Percentiles rank a stretch among this genome's conserved stretches.
These are phyloP conservation scores for Anisodus tanguticus DNA, from an alignment of 257 asterid species.

Conservation along the genomic window DNA sequence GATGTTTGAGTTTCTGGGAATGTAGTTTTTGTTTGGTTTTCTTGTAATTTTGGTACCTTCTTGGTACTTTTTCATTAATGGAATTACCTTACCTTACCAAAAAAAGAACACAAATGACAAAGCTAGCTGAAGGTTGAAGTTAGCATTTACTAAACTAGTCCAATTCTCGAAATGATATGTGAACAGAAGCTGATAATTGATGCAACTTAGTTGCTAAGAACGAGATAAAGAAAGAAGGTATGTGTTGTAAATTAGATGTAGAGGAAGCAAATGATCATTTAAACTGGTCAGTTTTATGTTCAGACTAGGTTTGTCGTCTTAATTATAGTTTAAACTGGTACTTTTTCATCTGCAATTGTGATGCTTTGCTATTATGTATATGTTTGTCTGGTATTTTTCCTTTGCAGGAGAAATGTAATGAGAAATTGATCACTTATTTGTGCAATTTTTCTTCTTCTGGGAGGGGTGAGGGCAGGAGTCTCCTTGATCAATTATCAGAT, in stretches of 20 bases:
- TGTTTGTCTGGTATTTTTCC: not conserved
- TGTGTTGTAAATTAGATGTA: slow-evolving; percentile 5
- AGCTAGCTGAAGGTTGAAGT: not conserved
- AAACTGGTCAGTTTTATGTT: not conserved
- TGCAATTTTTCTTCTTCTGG: not conserved
- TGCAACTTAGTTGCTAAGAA: not conserved
- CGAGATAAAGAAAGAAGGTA: not conserved
- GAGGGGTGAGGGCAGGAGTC: slow-evolving; percentile 12
- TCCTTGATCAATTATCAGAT: not conserved
- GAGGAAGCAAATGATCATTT: not conserved
- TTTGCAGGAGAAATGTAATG: not conserved
- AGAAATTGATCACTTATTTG: not conserved
- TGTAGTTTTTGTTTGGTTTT: too few species aligned
- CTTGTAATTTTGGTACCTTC: too few species aligned
- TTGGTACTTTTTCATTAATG: too few species aligned
- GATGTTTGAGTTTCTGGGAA: too few species aligned
- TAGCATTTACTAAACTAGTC: not conserved
- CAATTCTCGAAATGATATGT: not conserved
- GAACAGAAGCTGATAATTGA: not conserved
- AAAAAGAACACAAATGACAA: not conserved
- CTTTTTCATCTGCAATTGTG: too few species aligned
- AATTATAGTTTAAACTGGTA: not conserved
- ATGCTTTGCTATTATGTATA: not conserved
- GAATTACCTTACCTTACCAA: too few species aligned
- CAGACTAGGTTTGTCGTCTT: not conserved